phyloP scores from a whole-genome alignment of 1,284 basidiomycete genomes.

The Cryptococcus hybrid region DNA sequence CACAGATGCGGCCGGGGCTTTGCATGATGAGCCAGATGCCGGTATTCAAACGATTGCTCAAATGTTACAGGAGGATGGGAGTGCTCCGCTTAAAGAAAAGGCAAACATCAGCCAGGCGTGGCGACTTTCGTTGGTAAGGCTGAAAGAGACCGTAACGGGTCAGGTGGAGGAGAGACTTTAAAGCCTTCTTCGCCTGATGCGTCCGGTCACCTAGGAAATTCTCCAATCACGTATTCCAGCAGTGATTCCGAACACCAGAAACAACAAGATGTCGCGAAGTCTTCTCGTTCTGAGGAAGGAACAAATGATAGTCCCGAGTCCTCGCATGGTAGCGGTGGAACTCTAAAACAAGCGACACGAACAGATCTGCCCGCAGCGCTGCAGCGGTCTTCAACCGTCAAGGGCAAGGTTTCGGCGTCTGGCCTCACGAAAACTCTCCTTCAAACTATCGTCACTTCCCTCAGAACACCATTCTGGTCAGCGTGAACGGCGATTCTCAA shows the following conservation, averaged over 20 bases:
- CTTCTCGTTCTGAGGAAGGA: background rate
- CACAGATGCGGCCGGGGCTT: background rate
- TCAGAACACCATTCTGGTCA: conserved; percentile 1
- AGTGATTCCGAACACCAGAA: background rate
- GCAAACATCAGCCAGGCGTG: background rate
- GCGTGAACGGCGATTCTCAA: conserved; percentile 5
- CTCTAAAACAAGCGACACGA: conserved; percentile 2
- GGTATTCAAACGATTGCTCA: conserved; percentile 24
- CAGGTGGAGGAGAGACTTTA: background rate
- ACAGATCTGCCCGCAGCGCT: background rate
- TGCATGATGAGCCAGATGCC: conserved; percentile 6
- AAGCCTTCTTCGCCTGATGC: background rate
- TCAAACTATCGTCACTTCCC: conserved; percentile 24
- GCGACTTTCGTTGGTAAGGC: conserved; percentile 7
- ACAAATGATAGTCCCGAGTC: background rate
- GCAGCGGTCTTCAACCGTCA: conserved; percentile 13
- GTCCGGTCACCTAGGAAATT: background rate
- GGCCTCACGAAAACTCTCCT: conserved; percentile 12
- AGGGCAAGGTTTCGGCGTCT: conserved; percentile 17
- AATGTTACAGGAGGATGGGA: conserved; percentile 16
- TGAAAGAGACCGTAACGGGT: background rate
- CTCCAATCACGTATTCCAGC: background rate
- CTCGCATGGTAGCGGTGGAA: conserved; percentile 8
- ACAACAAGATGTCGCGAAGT: background rate
- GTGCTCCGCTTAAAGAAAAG: background rate